Conservation (phyloP, 257 asterid species). For the Verbena officinalis region DNA sequence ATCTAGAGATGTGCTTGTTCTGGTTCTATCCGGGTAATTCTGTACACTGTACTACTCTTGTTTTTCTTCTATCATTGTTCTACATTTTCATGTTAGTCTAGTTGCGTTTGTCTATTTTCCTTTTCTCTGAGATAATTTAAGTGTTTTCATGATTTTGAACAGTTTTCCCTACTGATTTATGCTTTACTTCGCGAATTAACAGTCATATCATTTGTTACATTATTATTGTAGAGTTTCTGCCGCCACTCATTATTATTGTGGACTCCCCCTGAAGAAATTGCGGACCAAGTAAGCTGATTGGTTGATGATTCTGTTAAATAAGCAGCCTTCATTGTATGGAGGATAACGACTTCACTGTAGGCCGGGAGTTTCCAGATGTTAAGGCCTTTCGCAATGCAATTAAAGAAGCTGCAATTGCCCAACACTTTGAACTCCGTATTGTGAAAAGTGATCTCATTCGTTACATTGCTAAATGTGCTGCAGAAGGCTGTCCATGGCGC, state of each 20-base stretch:
- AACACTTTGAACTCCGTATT: constrained; percentile 74
- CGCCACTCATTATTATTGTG: constrained; percentile 10
- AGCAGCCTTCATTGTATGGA: constrained; percentile 47
- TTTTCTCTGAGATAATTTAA: background rate
- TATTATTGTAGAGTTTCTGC: constrained; percentile 22
- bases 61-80: background rate
- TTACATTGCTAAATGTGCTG: constrained; percentile 76
- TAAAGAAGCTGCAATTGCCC: constrained; percentile 83
- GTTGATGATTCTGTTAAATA: constrained; percentile 28
- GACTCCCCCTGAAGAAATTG: constrained; percentile 10
- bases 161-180: background rate
- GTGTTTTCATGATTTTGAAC: background rate
- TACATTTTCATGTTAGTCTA: constrained; percentile 12
- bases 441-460: constrained; percentile 73
- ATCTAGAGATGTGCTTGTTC: background rate
- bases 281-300: constrained; percentile 21
- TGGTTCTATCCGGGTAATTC: constrained; percentile 12
- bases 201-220: background rate
- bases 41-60: background rate
- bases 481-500: constrained; percentile 83
- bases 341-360: constrained; percentile 49
- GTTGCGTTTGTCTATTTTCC: background rate
- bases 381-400: constrained; percentile 71
- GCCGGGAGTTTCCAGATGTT: constrained; percentile 79
- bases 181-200: background rate